Percentiles rank a stretch among this genome's conserved stretches.
These are phyloP conservation scores for Mortierella sp. DNA, from an alignment of 371 early-diverging fungal species.

Conservation along the genomic window DNA sequence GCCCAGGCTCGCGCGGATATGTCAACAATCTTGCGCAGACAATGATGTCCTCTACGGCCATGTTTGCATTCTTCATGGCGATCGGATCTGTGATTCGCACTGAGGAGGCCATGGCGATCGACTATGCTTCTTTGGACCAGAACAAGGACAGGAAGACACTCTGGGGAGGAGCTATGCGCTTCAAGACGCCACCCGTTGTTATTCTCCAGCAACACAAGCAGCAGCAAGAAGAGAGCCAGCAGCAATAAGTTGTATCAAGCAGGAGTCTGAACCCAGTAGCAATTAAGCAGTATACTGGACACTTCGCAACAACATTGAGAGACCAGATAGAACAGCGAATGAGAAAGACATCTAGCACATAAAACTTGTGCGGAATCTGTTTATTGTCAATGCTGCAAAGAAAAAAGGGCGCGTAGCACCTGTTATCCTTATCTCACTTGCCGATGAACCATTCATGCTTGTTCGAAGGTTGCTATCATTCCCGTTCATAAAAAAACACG, in stretches of 20 bases:
- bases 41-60: constrained; percentile 70
- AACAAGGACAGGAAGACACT: constrained; percentile 50
- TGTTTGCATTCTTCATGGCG: constrained; percentile 77
- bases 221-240: constrained; percentile 18
- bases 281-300: too few species aligned
- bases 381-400: neutral
- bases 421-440: neutral
- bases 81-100: constrained; percentile 85
- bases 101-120: constrained; percentile 61
- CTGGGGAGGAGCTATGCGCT: constrained; percentile 56
- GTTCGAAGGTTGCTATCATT: neutral
- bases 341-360: too few species aligned
- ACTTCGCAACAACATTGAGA: too few species aligned
- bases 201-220: constrained; percentile 53
- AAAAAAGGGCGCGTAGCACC: neutral
- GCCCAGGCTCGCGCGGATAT: constrained; percentile 74
- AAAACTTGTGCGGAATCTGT: neutral
- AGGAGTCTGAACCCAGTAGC: neutral
- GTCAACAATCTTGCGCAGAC: constrained; percentile 70
- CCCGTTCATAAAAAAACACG: neutral
- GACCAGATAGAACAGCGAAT: too few species aligned
- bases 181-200: constrained; percentile 59
- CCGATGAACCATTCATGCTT: neutral
- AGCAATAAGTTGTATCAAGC: neutral
- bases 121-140: constrained; percentile 45